A percentile compares a stretch with the other conserved stretches of the same genome.
Evolutionary conservation across 108 stramenopile species (phyloP).

Genomic region (Poteriospumella lacustris): DNA sequence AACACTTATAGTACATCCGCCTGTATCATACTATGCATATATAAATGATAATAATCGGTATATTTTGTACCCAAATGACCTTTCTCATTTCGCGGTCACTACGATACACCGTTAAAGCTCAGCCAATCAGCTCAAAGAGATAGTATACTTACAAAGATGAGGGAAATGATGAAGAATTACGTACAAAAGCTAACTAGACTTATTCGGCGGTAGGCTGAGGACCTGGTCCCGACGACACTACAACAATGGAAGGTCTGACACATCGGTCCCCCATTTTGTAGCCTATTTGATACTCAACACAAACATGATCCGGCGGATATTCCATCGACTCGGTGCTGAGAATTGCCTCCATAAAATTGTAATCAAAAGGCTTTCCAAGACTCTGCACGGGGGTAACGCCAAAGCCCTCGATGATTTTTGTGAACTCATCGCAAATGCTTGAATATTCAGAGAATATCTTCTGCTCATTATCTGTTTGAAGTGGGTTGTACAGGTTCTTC

Average conservation of each 20-base stretch:
- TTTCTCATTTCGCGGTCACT: not conserved
- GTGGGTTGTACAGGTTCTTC: not conserved
- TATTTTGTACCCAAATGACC: not conserved
- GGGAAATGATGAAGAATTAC: not conserved
- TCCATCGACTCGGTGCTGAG: not conserved
- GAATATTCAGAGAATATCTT: not conserved
- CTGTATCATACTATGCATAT: not conserved
- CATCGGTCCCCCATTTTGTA: slow-evolving; percentile 9
- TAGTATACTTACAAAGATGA: not conserved
- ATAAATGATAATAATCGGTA: not conserved
- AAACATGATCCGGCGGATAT: not conserved
- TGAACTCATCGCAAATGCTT: not conserved
- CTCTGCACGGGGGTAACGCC: slow-evolving; percentile 4
- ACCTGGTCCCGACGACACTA: not conserved
- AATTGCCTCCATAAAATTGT: slow-evolving; percentile 2
- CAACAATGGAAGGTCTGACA: not conserved
- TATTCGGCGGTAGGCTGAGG: no score
- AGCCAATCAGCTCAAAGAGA: not conserved
- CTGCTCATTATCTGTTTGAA: not conserved
- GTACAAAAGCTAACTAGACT: not conserved
- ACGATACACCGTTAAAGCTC: not conserved
- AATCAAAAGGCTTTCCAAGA: slow-evolving; percentile 11
- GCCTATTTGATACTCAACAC: not conserved
- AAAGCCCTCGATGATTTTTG: slow-evolving; percentile 5
- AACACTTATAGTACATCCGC: not conserved